phyloP scores from a whole-genome alignment of 495 filamentous ascomycete genomes.

The Entonaema liquescens region DNA sequence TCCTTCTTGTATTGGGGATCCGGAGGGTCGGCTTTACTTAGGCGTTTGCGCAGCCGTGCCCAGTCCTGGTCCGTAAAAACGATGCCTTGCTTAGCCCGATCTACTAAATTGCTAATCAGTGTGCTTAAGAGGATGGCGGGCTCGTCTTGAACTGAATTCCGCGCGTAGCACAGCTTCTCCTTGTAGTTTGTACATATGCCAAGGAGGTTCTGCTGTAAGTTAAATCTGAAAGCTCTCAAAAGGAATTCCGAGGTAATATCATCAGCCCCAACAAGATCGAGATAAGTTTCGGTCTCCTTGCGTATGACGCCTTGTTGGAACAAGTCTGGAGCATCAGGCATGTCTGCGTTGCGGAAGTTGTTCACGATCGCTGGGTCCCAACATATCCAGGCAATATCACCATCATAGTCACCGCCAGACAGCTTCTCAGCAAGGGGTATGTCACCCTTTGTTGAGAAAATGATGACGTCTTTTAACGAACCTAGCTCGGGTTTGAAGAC shows the following conservation, averaged over 20 bases:
- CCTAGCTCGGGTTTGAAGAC: slow-evolving; percentile 72
- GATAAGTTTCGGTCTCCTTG: slow-evolving; percentile 64
- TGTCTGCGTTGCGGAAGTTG: slow-evolving; percentile 75
- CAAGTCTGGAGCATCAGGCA: slow-evolving; percentile 59
- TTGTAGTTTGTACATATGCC: slow-evolving; percentile 81
- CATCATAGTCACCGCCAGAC: slow-evolving; percentile 95
- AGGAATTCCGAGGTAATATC: slow-evolving; percentile 57
- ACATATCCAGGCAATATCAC: slow-evolving; percentile 89
- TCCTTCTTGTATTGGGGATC: slow-evolving; percentile 53
- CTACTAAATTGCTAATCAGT: slow-evolving; percentile 81
- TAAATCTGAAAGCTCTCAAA: slow-evolving; percentile 67
- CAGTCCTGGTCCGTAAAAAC: slow-evolving; percentile 68
- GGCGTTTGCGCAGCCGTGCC: slow-evolving; percentile 57
- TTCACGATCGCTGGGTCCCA: slow-evolving; percentile 82
- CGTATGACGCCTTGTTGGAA: slow-evolving; percentile 66
- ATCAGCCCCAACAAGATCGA: slow-evolving; percentile 48
- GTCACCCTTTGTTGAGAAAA: slow-evolving; percentile 78
- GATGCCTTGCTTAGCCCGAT: slow-evolving; percentile 81
- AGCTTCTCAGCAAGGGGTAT: slow-evolving; percentile 79
- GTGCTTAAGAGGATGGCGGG: slow-evolving; percentile 68
- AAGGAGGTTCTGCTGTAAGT: slow-evolving; percentile 69
- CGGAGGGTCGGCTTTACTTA: slow-evolving; percentile 45
- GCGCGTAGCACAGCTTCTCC: slow-evolving; percentile 71
- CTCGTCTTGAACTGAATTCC: slow-evolving; percentile 63
- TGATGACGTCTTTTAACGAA: slow-evolving; percentile 83